Conservation (phyloP, 331 rosid genomes). For the Phaseolus coccineus region DNA sequence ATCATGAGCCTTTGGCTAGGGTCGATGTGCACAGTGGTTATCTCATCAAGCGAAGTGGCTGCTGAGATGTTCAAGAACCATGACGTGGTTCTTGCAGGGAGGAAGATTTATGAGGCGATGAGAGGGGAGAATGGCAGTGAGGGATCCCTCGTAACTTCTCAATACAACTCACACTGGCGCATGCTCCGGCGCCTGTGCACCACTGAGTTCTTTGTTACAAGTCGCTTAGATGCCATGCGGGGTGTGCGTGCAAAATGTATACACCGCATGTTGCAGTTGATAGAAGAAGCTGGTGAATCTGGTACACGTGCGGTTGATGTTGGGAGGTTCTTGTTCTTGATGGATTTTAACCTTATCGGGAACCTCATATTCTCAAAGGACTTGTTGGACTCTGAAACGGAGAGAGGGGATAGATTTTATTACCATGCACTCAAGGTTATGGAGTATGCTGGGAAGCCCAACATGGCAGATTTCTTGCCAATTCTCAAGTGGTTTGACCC, state of each 20-base stretch:
- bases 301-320: constrained; percentile 33
- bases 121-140: constrained; percentile 38
- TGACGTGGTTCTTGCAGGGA: constrained; percentile 69
- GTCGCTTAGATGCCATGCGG: constrained; percentile 57
- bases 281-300: constrained; percentile 44
- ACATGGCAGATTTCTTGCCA: constrained; percentile 78
- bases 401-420: constrained; percentile 71
- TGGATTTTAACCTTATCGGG: constrained; percentile 84
- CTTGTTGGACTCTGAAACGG: constrained; percentile 64
- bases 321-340: constrained; percentile 66
- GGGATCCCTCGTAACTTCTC: constrained; percentile 60
- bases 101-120: constrained; percentile 89
- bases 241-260: constrained; percentile 60
- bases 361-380: constrained; percentile 85
- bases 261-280: constrained; percentile 55
- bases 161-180: constrained; percentile 80
- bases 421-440: constrained; percentile 70
- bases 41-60: constrained; percentile 70
- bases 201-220: constrained; percentile 59
- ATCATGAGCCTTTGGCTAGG: constrained; percentile 88
- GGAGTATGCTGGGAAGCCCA: constrained; percentile 93
- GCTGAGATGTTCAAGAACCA: constrained; percentile 75
- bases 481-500: constrained; percentile 71
- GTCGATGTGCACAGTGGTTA: constrained; percentile 80
- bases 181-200: constrained; percentile 64